Evolutionary conservation across 148 eudicot genomes (phyloP).

Genomic region (Diospyros lotus): DNA sequence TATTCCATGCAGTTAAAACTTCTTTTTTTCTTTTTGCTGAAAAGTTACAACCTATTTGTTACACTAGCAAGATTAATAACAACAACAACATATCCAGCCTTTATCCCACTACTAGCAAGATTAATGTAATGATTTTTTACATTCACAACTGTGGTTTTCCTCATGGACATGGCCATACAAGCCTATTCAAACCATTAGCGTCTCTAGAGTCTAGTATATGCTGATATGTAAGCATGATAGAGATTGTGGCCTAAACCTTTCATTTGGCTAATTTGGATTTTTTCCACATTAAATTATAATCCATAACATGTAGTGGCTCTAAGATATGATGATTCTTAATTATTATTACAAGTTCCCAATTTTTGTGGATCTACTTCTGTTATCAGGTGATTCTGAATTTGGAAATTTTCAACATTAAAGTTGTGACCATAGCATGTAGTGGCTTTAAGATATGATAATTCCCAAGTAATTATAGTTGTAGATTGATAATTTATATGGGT

Average conservation of each 20-base stretch:
- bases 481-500: background rate
- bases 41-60: too few relatives aligned
- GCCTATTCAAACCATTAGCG: too few relatives aligned
- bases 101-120: too few relatives aligned
- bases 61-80: too few relatives aligned
- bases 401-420: background rate
- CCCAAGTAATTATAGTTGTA: background rate
- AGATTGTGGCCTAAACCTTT: background rate
- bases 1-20: background rate
- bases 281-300: too few relatives aligned
- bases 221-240: background rate
- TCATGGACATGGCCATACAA: too few relatives aligned
- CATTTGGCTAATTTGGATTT: background rate
- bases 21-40: too few relatives aligned
- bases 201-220: background rate
- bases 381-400: constrained; percentile 50
- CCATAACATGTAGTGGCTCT: background rate
- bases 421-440: background rate
- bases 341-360: background rate
- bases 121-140: too few relatives aligned
- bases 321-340: background rate
- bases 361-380: background rate
- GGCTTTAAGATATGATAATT: background rate
- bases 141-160: too few relatives aligned
- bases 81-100: too few relatives aligned